Base-by-base conservation (phyloP, 371 early-diverging fungal genomes). In the Actinomucor elegans region DNA sequence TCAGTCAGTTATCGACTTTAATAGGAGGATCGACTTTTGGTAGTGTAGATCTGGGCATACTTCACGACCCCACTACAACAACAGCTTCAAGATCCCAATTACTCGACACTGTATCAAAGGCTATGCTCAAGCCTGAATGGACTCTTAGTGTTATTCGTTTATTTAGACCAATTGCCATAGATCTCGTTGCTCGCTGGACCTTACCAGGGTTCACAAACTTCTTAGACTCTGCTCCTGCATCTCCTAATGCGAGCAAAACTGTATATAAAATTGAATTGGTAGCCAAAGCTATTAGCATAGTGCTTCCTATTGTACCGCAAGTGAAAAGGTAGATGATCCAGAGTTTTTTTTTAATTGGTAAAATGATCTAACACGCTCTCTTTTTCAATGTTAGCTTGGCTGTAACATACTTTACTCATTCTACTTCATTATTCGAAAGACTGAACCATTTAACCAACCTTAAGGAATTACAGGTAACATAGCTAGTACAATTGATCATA, bases 121-220 rank as follows among this genome's bases (percentile, higher is more conserved):
- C 61, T 17, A 65, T 77, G 59, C 57, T 73, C 37, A 52, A 67
- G 35, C 62, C 69, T 10, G 34, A 54, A 27, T 66, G 63, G 61
- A 77, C 77, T 0, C 41, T 57, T 0, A 45, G 43, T 17, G 71
- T 91, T 32, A 78, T 86, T 6, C 57, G 69, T 29, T 64, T 80
- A 10, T 90, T 85, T 56, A 75, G 95, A 34, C 91, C 94, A 15
- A 71, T 94, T 26, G 73, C 91, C 8, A 79, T 93, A 36, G 95
- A 94, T 52, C 79, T 94, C 35, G 79, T 83, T 3, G 88, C 89
- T 24, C 85, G 95, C 26, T 90, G 90, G 90, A 75, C 79, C n/a
- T 62, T 69, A 10, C 71, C 81, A 12, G 79, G 74, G 8, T 75
- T 75, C 11, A 59, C 70, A 11, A 52, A 71, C 12, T 74, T 80